Percentiles rank a stretch among this genome's conserved stretches.
These are phyloP conservation scores for Neofusicoccum parvum DNA, from an alignment of 2,329 filamentous ascomycete species.

Conservation along the genomic window DNA sequence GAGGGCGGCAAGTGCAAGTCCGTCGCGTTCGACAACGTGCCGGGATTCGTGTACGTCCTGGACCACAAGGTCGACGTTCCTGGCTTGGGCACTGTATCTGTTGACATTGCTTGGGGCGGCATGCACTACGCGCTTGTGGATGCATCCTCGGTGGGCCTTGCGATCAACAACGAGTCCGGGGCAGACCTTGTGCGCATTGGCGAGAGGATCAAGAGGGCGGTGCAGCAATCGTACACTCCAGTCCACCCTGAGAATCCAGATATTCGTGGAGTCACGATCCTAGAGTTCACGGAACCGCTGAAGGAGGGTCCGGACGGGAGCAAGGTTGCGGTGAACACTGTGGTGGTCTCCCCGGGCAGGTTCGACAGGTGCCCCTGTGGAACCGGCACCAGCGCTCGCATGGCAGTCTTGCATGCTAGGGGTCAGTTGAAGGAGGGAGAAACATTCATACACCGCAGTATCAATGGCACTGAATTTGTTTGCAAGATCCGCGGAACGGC, in stretches of 20 bases:
- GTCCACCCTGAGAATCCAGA: constrained; percentile 48
- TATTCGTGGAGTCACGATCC: constrained; percentile 45
- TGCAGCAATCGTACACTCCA: constrained; percentile 39
- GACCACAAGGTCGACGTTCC: constrained; percentile 45
- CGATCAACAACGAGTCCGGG: constrained; percentile 37
- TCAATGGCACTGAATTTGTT: constrained; percentile 48
- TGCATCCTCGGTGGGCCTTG: constrained; percentile 39
- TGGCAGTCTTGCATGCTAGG: constrained; percentile 48
- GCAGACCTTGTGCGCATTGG: constrained; percentile 45
- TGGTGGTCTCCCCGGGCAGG: constrained; percentile 50
- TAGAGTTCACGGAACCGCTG: constrained; percentile 44
- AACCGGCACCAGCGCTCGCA: constrained; percentile 48
- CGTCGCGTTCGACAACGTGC: constrained; percentile 51
- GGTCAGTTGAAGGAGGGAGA: constrained; percentile 43
- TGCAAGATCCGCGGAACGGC: constrained; percentile 42
- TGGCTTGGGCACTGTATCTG: constrained; percentile 42
- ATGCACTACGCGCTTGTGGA: constrained; percentile 51
- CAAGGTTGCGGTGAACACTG: constrained; percentile 43
- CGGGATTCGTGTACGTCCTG: constrained; percentile 46
- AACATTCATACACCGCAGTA: constrained; percentile 43
- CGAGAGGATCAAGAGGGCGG: constrained; percentile 46
- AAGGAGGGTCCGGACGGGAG: constrained; percentile 22
- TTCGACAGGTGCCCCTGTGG: constrained; percentile 52
- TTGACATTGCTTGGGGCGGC: constrained; percentile 52
- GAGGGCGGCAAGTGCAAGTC: constrained; percentile 47